Evolutionary conservation across 1,284 basidiomycete genomes (phyloP).

Genomic region (Phenoliferia sp.): DNA sequence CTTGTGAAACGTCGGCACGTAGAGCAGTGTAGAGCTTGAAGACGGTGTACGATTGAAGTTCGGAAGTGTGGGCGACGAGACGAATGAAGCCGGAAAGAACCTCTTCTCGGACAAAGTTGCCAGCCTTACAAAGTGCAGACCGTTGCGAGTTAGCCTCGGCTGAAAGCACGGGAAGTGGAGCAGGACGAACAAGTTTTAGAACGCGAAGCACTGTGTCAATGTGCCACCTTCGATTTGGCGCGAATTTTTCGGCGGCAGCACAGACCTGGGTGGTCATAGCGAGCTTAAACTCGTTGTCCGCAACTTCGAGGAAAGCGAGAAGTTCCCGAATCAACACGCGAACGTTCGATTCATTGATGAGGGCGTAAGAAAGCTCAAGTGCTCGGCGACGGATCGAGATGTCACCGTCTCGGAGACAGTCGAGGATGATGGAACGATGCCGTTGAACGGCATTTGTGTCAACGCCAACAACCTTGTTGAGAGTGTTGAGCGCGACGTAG

Average conservation of each 20-base stretch:
- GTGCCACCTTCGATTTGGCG: conserved; percentile 98
- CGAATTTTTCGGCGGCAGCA: conserved; percentile 90
- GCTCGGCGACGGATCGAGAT: conserved; percentile 97
- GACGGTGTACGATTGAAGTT: conserved; percentile 91
- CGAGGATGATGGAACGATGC: conserved; percentile 95
- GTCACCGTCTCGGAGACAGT: conserved; percentile 96
- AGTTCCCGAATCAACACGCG: conserved; percentile 87
- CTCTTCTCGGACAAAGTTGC: conserved; percentile 96
- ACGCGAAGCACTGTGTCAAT: conserved; percentile 95
- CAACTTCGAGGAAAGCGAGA: conserved; percentile 92
- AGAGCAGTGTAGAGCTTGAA: conserved; percentile 88
- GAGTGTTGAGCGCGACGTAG: conserved; percentile 95
- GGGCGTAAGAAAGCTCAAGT: conserved; percentile 92
- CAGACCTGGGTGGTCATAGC: conserved; percentile 97
- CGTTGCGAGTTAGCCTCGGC: not conserved
- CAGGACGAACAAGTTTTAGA: conserved; percentile 69
- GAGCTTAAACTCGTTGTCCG: conserved; percentile 98
- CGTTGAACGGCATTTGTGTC: conserved; percentile 98
- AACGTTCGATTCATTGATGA: conserved; percentile 95
- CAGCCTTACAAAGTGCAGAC: too few relatives aligned
- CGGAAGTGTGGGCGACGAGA: conserved; percentile 92
- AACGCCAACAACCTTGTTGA: conserved; percentile 97
- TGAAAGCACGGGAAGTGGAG: not conserved
- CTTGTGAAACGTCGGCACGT: conserved; percentile 88
- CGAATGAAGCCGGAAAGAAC: conserved; percentile 92